phyloP scores from a whole-genome alignment of 2,329 filamentous ascomycete genomes.

The Fusarium bactridioides region DNA sequence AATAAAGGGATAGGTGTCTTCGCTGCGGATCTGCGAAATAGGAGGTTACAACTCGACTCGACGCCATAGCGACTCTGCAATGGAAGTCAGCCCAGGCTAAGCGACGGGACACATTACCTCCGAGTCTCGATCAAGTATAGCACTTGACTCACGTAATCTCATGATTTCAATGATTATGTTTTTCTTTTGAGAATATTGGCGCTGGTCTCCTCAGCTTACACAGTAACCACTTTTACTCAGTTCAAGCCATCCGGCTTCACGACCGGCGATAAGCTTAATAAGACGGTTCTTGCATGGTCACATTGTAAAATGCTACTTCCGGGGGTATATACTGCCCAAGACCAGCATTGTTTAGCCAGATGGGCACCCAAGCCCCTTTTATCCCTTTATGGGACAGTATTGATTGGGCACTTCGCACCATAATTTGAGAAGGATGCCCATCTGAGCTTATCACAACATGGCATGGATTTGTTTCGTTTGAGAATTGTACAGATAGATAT shows the following conservation, averaged over 20 bases:
- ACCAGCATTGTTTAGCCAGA: conserved; percentile 21
- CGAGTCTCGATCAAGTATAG: not conserved
- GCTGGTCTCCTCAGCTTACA: not conserved
- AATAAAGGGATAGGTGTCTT: not conserved
- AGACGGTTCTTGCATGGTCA: not conserved
- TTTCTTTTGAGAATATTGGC: conserved; percentile 1
- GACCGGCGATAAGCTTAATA: not conserved
- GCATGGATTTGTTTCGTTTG: not conserved
- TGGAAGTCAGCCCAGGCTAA: not conserved
- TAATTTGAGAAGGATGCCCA: not conserved
- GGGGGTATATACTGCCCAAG: conserved; percentile 1
- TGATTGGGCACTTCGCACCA: not conserved
- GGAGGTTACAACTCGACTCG: not conserved
- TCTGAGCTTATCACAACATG: not conserved
- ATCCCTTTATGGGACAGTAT: not conserved
- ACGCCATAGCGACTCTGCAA: not conserved
- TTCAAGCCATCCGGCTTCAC: not conserved
- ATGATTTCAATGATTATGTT: not conserved
- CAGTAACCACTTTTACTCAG: not conserved
- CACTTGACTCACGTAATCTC: not conserved
- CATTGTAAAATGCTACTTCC: not conserved
- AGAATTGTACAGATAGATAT: not conserved
- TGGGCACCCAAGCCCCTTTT: conserved; percentile 21
- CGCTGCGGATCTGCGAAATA: not conserved
- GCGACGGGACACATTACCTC: not conserved